Evolutionary conservation across 805 yeast genomes (phyloP).

Genomic region (Ogataea dorogensis): DNA sequence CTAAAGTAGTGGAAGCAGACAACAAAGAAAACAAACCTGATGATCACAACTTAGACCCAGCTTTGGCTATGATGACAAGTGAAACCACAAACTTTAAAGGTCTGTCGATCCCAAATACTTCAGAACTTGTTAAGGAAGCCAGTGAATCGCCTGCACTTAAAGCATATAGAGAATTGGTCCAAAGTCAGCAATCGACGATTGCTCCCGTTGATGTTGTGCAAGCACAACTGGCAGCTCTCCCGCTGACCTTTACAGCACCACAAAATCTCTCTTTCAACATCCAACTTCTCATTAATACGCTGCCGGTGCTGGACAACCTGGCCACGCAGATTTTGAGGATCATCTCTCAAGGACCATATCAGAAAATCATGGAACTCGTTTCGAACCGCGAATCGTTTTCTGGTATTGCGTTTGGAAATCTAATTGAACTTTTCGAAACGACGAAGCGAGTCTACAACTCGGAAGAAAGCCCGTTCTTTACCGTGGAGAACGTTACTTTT

Average conservation of each 20-base stretch:
- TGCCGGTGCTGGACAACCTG: constrained; percentile 78
- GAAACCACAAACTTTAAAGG: constrained; percentile 31
- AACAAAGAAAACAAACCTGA: constrained; percentile 12
- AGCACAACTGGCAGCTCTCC: constrained; percentile 61
- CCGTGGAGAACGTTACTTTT: constrained; percentile 67
- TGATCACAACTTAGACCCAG: constrained; percentile 12
- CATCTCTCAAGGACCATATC: constrained; percentile 71
- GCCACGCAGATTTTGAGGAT: constrained; percentile 76
- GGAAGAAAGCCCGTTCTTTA: constrained; percentile 69
- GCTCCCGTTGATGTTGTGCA: constrained; percentile 28
- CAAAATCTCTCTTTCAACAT: constrained; percentile 56
- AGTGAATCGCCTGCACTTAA: constrained; percentile 25
- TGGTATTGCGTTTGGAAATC: constrained; percentile 59
- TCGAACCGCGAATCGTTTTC: constrained; percentile 65
- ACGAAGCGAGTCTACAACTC: constrained; percentile 65
- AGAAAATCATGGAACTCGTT: constrained; percentile 68
- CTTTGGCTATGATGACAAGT: constrained; percentile 8
- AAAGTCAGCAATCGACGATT: constrained; percentile 17
- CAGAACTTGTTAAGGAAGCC: constrained; percentile 31
- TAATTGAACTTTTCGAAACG: constrained; percentile 76
- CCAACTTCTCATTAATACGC: constrained; percentile 61
- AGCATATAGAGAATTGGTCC: constrained; percentile 28
- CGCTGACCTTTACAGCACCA: constrained; percentile 57
- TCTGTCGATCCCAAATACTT: constrained; percentile 34
- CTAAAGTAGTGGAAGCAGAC: constrained; percentile 1